Percentiles rank a stretch among this genome's conserved stretches.
phyloP scores from a whole-genome alignment of 1,284 basidiomycete species.

The Cystobasidiaceae sp. region DNA sequence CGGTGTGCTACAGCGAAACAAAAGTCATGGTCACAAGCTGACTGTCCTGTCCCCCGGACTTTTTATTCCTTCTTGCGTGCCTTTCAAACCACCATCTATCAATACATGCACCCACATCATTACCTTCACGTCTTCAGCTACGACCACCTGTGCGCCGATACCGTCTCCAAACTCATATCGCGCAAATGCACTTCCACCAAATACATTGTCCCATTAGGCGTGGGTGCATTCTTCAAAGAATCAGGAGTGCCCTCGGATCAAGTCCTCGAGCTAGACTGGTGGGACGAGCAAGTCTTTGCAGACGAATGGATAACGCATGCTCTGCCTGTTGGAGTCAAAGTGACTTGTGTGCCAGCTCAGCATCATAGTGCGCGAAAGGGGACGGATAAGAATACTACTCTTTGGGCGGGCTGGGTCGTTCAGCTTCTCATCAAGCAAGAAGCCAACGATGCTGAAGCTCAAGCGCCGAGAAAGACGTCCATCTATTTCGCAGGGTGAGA shows the following conservation, averaged over 20 bases:
- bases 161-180: constrained; percentile 32
- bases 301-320: constrained; percentile 10
- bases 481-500: constrained; percentile 35
- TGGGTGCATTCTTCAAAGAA: constrained; percentile 40
- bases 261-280: constrained; percentile 43
- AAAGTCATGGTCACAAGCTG: no score
- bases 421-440: constrained; percentile 29
- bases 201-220: constrained; percentile 43
- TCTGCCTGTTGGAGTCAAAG: constrained; percentile 1
- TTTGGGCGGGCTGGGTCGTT: constrained; percentile 44
- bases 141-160: constrained; percentile 41
- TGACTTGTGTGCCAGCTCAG: constrained; percentile 44
- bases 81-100: no score
- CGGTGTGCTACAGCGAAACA: no score
- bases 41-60: no score
- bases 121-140: constrained; percentile 36
- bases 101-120: background rate
- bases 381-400: constrained; percentile 37
- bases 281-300: constrained; percentile 35
- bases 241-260: constrained; percentile 35
- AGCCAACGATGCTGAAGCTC: background rate
- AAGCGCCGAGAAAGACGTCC: constrained; percentile 20
- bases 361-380: constrained; percentile 42
- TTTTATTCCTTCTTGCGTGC: no score
- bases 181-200: constrained; percentile 34